phyloP scores from a whole-genome alignment of 345 rosid genomes.

The Hevea brasiliensis region DNA sequence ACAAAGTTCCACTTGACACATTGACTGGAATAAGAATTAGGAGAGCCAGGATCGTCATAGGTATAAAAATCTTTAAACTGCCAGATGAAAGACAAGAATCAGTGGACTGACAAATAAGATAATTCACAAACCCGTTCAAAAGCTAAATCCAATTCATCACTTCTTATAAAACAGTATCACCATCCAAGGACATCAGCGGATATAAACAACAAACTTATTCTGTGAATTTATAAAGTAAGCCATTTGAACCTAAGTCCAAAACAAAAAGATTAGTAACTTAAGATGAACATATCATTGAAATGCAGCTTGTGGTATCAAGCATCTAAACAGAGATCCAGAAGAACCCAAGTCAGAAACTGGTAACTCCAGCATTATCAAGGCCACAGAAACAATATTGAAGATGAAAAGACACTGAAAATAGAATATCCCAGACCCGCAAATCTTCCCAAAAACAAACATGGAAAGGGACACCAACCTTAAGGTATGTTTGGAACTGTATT shows the following conservation, averaged over 20 bases:
- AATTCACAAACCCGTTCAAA: not conserved
- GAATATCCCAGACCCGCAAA: not conserved
- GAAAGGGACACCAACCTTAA: not conserved
- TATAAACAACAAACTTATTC: not conserved
- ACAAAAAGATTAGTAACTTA: too few species aligned
- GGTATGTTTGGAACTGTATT: too few species aligned
- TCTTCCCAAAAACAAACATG: not conserved
- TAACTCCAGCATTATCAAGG: not conserved
- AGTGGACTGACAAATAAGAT: not conserved
- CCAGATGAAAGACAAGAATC: constrained; percentile 21
- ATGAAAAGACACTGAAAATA: not conserved
- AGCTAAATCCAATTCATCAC: not conserved
- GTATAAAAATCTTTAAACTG: constrained; percentile 91
- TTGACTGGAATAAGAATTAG: constrained; percentile 88
- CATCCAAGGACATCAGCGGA: not conserved
- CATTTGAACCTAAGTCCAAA: not conserved
- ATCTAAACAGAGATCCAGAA: not conserved
- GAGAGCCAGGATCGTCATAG: constrained; percentile 69
- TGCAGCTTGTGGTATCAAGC: not conserved
- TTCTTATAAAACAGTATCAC: not conserved
- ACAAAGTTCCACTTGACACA: constrained; percentile 81
- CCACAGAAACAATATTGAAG: not conserved
- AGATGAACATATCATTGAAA: not conserved
- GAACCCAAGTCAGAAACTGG: not conserved
- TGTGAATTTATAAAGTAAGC: not conserved